Evolutionary conservation across 306 rosid species (phyloP).

Genomic region (Coriaria nepalensis): DNA sequence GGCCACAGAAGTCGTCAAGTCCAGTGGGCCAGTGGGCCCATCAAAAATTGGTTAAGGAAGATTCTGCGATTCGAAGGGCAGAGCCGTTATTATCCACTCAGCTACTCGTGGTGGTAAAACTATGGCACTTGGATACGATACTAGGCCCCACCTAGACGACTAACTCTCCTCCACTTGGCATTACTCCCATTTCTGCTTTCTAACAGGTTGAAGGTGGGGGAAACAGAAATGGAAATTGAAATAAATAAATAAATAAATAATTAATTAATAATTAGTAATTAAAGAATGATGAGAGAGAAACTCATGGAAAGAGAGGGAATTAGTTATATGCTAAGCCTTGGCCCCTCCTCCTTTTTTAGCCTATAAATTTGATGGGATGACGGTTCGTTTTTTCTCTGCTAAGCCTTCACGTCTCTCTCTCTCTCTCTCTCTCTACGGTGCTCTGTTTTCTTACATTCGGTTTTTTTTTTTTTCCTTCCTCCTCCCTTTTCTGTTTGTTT

Average conservation of each 20-base stretch:
- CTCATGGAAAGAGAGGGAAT: background rate
- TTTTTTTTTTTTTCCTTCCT: constrained; percentile 6
- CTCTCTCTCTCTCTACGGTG: constrained; percentile 9
- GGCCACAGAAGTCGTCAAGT: too few relatives aligned
- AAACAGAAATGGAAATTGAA: too few relatives aligned
- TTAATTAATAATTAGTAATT: too few relatives aligned
- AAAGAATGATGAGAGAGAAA: constrained; percentile 1
- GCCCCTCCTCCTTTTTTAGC: constrained; percentile 11
- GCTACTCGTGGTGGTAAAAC: too few relatives aligned
- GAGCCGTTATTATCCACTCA: too few relatives aligned
- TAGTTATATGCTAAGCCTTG: background rate
- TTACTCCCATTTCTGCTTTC: background rate
- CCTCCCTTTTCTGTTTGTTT: constrained; percentile 16
- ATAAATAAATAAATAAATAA: too few relatives aligned
- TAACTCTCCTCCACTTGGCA: constrained; percentile 22
- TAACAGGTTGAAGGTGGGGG: constrained; percentile 13
- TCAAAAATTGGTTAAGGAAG: too few relatives aligned
- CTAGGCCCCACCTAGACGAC: constrained; percentile 16
- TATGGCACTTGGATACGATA: too few relatives aligned
- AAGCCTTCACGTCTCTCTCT: constrained; percentile 45
- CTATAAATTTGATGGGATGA: constrained; percentile 29
- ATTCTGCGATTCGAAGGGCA: too few relatives aligned
- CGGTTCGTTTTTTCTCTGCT: constrained; percentile 21
- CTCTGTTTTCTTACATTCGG: background rate
- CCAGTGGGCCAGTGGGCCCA: too few relatives aligned